Base-by-base conservation (phyloP, 2,329 filamentous ascomycete genomes). In the Davidsoniella eucalypti region DNA sequence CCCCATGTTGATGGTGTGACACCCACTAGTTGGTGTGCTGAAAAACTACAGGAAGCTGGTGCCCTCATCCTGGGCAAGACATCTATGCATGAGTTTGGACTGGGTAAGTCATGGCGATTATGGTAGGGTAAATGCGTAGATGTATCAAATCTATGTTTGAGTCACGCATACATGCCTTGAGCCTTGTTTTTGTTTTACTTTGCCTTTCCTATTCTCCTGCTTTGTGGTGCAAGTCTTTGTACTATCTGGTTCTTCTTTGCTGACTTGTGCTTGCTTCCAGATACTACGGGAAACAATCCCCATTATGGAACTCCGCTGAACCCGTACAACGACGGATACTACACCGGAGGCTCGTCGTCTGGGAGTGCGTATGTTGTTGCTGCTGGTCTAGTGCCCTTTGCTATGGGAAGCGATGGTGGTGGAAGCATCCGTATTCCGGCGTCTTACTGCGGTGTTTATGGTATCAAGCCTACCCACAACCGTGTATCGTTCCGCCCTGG, bases 231-330 rank as follows among this genome's bases (percentile, higher is more conserved):
- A 9, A 33, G 26, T 33, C 26, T 33, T 12, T 33, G 26, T 33
- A 33, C 26, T 9, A 33, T 33, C 6, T 33, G 1, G 21, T 12
- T 33, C 26, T 33, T 33, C 26, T 33, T 9, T 33, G 12, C n/a
- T 25, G 14, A 40, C 38, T 44, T 21, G 7, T 8, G 12, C 25
- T n/a, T 6, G 43, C 21, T 5, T 21, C 21, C 50, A 60, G 80
- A 86, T 57, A 86, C 82, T 0, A 82, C 80, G 2, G 84, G 84
- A 58, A 84, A 84, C 64, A 87, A 88, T 57, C 76, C 78, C 3
- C 75, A 72, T 50, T 73, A 75, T 56, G 84, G 84, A 43, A 90
- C 86, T 0, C 84, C 86, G 0, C 69, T 71, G 12, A 92, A 92
- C 58, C 85, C 85, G 0, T 78, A 84, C 62, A 85, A 88, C 60